phyloP scores from a whole-genome alignment of 2,329 filamentous ascomycete species.

The Albifimbria verrucaria region DNA sequence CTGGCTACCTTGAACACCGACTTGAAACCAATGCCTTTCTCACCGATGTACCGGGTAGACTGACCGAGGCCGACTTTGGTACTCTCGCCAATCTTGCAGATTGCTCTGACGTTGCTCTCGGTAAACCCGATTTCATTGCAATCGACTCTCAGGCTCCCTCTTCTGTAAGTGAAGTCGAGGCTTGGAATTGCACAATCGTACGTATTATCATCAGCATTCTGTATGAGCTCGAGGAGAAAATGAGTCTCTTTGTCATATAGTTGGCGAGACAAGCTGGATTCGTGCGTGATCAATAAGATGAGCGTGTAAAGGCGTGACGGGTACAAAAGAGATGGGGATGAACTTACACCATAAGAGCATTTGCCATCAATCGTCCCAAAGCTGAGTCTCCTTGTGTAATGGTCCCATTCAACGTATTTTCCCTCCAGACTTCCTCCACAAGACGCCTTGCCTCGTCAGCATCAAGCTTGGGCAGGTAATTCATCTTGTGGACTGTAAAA shows the following conservation, averaged over 20 bases:
- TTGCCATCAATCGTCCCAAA: background rate
- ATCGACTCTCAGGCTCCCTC: conserved; percentile 21
- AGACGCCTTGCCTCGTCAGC: no score
- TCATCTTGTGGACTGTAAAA: no score
- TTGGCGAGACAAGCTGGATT: conserved; percentile 17
- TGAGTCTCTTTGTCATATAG: conserved; percentile 30
- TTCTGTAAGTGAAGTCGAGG: background rate
- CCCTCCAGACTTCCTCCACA: no score
- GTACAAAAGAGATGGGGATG: background rate
- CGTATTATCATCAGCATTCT: conserved; percentile 39
- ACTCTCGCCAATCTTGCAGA: conserved; percentile 28
- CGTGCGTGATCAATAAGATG: background rate
- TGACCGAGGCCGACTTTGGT: no score
- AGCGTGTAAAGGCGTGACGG: background rate
- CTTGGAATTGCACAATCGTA: conserved; percentile 16
- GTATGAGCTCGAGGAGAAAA: conserved; percentile 37
- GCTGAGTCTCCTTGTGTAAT: background rate
- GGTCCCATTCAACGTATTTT: no score
- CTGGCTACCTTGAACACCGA: conserved; percentile 28
- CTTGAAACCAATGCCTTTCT: conserved; percentile 34
- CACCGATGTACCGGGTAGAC: conserved; percentile 28
- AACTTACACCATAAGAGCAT: background rate
- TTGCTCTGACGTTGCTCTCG: conserved; percentile 25
- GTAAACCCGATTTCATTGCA: conserved; percentile 32
- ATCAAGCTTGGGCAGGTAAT: no score